A percentile compares a stretch with the other conserved stretches of the same genome.
Conservation (phyloP, 768 basidiomycete species). For the Leccinum broughii region DNA sequence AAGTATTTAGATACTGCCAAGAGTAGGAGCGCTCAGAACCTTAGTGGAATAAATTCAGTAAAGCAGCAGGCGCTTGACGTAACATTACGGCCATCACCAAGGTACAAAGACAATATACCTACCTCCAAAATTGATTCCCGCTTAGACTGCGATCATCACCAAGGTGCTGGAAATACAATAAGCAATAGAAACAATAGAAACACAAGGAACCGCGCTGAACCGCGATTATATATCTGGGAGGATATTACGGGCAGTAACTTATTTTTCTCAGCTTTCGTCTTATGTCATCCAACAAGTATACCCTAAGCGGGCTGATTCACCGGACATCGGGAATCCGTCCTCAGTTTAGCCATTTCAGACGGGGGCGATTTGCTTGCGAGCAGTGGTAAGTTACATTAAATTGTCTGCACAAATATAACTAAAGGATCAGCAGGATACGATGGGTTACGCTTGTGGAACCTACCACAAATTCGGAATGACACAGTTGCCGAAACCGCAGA, state of each 20-base stretch:
- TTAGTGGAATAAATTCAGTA: background rate
- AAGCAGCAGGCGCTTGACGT: background rate
- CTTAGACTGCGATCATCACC: too few relatives aligned
- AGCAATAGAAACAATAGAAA: too few relatives aligned
- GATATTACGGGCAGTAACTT: too few relatives aligned
- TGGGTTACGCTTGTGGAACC: background rate
- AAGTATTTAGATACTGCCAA: background rate
- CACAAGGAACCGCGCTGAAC: too few relatives aligned
- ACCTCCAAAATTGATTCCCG: too few relatives aligned
- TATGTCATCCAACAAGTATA: background rate
- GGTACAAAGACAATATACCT: too few relatives aligned
- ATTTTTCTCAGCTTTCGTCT: background rate
- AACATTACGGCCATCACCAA: too few relatives aligned
- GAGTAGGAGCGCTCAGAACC: background rate
- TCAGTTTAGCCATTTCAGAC: background rate
- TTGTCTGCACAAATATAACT: too few relatives aligned
- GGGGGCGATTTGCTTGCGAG: background rate
- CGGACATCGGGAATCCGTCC: background rate
- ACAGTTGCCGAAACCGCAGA: background rate
- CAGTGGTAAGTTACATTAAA: background rate
- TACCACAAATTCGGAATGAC: background rate
- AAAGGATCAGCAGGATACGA: too few relatives aligned
- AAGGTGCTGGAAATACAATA: too few relatives aligned
- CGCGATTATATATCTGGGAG: too few relatives aligned
- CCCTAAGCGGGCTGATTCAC: background rate